phyloP scores from a whole-genome alignment of 2,329 filamentous ascomycete species.

The Tolypocladium guangdongense region DNA sequence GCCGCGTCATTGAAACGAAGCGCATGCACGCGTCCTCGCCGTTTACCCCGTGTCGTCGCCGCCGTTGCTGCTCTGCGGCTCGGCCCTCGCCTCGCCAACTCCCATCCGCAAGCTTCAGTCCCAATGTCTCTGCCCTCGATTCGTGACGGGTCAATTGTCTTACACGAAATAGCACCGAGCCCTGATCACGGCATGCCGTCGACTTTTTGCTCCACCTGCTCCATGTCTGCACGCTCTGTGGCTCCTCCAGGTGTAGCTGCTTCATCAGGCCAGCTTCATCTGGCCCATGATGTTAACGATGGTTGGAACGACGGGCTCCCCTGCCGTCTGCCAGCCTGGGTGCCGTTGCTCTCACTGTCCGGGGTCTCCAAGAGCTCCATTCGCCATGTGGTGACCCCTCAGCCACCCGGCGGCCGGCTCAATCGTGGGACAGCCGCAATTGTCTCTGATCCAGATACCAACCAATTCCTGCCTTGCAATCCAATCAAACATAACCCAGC shows the following conservation, averaged over 20 bases:
- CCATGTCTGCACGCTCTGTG: not conserved
- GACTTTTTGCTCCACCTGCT: not conserved
- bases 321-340: not conserved
- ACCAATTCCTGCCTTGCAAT: slow-evolving; percentile 10
- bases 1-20: not conserved
- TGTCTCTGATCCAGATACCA: slow-evolving; percentile 7
- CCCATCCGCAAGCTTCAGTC: not conserved
- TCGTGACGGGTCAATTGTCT: not conserved
- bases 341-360: not conserved
- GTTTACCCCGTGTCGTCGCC: not conserved
- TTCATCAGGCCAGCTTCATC: not conserved
- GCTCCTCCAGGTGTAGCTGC: not conserved
- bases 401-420: not conserved
- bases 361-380: not conserved
- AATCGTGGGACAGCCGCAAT: not conserved
- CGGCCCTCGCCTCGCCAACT: not conserved
- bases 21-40: not conserved
- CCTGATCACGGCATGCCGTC: not conserved
- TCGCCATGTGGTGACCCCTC: slow-evolving; percentile 6
- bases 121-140: not conserved
- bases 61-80: not conserved
- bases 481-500: slow-evolving; percentile 13
- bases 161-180: not conserved
- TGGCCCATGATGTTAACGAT: too few relatives aligned
- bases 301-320: too few relatives aligned